These are phyloP conservation scores for Serendipita indica DNA, from an alignment of 768 basidiomycete genomes.

Conservation along the genomic window DNA sequence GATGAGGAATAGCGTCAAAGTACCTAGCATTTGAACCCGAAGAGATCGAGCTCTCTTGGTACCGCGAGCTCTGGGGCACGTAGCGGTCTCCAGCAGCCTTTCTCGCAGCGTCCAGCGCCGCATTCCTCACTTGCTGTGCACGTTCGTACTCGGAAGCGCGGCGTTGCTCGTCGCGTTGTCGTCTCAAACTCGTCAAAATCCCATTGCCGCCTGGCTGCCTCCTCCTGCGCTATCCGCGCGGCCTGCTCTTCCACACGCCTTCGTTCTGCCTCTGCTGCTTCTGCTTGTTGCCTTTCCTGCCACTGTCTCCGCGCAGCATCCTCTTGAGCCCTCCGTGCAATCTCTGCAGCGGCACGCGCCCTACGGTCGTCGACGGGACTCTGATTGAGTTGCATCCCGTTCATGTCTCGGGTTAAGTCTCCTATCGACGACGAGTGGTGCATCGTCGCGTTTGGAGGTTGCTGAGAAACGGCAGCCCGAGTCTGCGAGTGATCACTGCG, in stretches of 20 bases:
- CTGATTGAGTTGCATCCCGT: not conserved
- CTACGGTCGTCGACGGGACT: slow-evolving; percentile 11
- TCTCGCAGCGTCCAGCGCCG: slow-evolving; percentile 7
- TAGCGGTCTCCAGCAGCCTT: slow-evolving; percentile 10
- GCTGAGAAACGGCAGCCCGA: slow-evolving; percentile 5
- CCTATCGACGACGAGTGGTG: not conserved
- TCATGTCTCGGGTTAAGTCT: not conserved
- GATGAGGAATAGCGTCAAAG: not conserved
- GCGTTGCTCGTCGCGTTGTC: not conserved
- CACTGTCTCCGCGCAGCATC: slow-evolving; percentile 7
- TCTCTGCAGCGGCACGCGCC: slow-evolving; percentile 4
- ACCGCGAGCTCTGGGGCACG: slow-evolving; percentile 11
- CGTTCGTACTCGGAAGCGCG: slow-evolving; percentile 3
- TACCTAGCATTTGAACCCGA: slow-evolving; percentile 28
- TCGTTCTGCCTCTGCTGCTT: not conserved
- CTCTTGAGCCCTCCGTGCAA: slow-evolving; percentile 9
- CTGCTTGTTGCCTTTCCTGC: no score
- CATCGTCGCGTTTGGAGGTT: not conserved
- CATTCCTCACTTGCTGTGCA: slow-evolving; percentile 6
- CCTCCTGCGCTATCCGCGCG: slow-evolving; percentile 18
- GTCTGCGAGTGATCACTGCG: not conserved
- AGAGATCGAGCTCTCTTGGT: not conserved
- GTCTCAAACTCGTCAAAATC: slow-evolving; percentile 21
- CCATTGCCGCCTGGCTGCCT: slow-evolving; percentile 21
- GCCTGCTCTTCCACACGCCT: slow-evolving; percentile 16